Base-by-base conservation (phyloP, 176 grass and related monocot species). In the Leersia perrieri region DNA sequence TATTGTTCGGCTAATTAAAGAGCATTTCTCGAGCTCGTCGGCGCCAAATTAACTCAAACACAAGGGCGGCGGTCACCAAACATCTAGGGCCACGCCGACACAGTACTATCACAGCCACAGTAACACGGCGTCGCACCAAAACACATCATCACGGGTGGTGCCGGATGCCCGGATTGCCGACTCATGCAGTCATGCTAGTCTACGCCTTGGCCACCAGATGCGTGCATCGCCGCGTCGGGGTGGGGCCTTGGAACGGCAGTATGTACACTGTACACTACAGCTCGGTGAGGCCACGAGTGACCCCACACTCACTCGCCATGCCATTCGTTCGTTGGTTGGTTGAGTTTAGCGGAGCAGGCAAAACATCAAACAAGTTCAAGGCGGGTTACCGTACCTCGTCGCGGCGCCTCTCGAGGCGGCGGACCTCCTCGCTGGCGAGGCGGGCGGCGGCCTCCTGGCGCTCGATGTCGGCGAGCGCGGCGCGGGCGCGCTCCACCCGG, bases 401-500 rank as follows among this genome's bases (percentile, higher is more conserved):
- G 15, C 85, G 86, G 61, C 80, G 86, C 14, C 28, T 88, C 87
- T 93, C 81, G 23, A 95, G 90, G 57, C 87, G 84, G 47, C 86
- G 90, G 84, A 93, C 67, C 85, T 93, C 86, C 74, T 91, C 84
- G 33, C 76, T 83, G 20, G 88, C 79, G 44, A 80, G 81, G 42
- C 41, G 78, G 13, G 72, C 92, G 13, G 86, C 92, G 61, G 42
- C 82, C 82, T 91, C 87, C 79, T 95, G 90, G 34, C 75, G 75
- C 79, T 87, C 80, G 40, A 99, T 89, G 78, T 92, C 88, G 12
- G 87, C 92, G 58, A 98, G 83, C 22, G 82, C 90, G 41, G 89
- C 90, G 35, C 92, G 89, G 13, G 96, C 92, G 62, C 76, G 79
- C 41, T 99, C 96, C n/a, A 95, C 90, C 23, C 90, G 88, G 66